These are phyloP conservation scores for Botrytis byssoidea DNA, from an alignment of 2,329 filamentous ascomycete species.

Conservation along the genomic window DNA sequence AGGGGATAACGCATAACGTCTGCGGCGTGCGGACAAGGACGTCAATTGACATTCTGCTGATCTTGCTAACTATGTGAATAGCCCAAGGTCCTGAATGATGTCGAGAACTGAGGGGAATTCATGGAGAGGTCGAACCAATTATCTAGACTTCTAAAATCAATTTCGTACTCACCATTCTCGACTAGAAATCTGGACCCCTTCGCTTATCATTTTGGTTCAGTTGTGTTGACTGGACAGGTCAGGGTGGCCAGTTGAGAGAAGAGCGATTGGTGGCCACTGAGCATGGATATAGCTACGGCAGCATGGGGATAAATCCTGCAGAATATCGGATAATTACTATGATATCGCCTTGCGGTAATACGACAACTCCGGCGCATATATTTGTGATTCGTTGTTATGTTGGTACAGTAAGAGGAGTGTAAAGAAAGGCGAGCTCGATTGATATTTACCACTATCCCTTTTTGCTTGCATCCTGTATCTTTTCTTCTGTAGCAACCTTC, in stretches of 20 bases:
- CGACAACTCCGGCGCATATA: background rate
- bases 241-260: background rate
- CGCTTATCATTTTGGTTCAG: background rate
- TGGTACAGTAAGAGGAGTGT: background rate
- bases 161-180: background rate
- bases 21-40: background rate
- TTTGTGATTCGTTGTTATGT: background rate
- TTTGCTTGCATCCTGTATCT: background rate
- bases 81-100: background rate
- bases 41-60: background rate
- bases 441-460: background rate
- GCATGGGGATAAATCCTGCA: background rate
- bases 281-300: background rate
- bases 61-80: background rate
- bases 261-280: background rate
- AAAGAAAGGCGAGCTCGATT: constrained; percentile 6
- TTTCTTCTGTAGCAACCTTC: background rate
- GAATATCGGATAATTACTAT: background rate
- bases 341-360: background rate
- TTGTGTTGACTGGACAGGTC: background rate
- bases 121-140: background rate
- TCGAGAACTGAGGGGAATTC: background rate
- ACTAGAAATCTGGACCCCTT: background rate
- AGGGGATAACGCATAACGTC: background rate
- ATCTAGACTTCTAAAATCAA: background rate